Percentiles rank a stretch among this genome's conserved stretches.
Evolutionary conservation across 106 monocot species (phyloP).

Genomic region (Hemerocallis citrina): DNA sequence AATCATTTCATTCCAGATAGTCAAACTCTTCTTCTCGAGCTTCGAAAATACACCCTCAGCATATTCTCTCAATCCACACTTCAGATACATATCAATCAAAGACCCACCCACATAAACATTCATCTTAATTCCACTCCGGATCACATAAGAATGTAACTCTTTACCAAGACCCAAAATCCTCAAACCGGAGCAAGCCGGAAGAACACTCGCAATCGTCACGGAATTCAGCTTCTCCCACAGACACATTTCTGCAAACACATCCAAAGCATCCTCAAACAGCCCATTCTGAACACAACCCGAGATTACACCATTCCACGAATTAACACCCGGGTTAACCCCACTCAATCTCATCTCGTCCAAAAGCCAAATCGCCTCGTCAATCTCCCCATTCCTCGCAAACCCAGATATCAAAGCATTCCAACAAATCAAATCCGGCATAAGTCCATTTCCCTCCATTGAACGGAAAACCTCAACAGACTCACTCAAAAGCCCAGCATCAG

Average conservation of each 20-base stretch:
- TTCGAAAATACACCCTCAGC: conserved; percentile 38
- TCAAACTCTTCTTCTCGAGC: conserved; percentile 23
- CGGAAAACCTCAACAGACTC: conserved; percentile 30
- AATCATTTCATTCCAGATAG: conserved; percentile 63
- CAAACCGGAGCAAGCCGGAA: conserved; percentile 49
- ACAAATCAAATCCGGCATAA: conserved; percentile 55
- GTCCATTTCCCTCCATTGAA: conserved; percentile 27
- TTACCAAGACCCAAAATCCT: conserved; percentile 16
- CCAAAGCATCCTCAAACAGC: conserved; percentile 38
- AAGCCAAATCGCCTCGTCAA: conserved; percentile 20
- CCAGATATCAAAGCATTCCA: conserved; percentile 73
- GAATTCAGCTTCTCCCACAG: conserved; percentile 24
- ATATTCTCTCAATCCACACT: conserved; percentile 26
- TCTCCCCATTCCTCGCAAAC: conserved; percentile 42
- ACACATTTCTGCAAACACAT: conserved; percentile 24
- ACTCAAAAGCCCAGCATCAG: conserved; percentile 30
- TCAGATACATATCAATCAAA: conserved; percentile 50
- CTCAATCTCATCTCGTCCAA: conserved; percentile 38
- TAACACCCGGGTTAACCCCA: conserved; percentile 26
- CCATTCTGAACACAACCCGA: conserved; percentile 54
- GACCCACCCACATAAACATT: conserved; percentile 50
- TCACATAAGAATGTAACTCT: conserved; percentile 41
- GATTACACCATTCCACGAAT: conserved; percentile 58
- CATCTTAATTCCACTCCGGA: conserved; percentile 17
- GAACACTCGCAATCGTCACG: conserved; percentile 36